Base-by-base conservation (phyloP, 1,284 basidiomycete species). In the Sphagnurus paluster region DNA sequence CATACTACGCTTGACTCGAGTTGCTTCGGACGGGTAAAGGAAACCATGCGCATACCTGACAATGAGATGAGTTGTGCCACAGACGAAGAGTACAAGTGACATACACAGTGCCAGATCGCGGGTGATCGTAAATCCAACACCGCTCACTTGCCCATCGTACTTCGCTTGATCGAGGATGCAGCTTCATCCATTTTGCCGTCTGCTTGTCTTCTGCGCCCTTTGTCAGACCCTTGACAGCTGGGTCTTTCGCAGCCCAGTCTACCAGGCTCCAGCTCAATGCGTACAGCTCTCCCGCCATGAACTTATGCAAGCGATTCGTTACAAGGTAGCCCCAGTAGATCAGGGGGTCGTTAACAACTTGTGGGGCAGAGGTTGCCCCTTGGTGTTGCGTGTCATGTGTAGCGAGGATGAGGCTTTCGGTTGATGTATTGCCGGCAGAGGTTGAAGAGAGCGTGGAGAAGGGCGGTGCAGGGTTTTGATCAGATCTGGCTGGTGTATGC, bases 61-160 rank as follows among this genome's bases (percentile, higher is more conserved):
- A 13, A 60, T 29, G 26, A 21, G 25, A 42, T n/a, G 39, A 44
- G 23, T 34, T 36, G 26, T 39, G 55, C 21, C 39, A 17, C 20
- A 52, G 13, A 43, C 17, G 39, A 14, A 36, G 25, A 39, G 29
- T n/a, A 38, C 1, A 14, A 30, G 23, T 37, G 34, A 72, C 87
- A 61, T 73, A 92, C 81, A 94, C 91, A 16, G 95, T 98, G 38
- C 89, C 87, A 2, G 90, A 84, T 42, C 93, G 87, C 0, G 96
- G 96, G 68, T 98, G 95, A 66, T 99, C 96, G 68, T 99, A 98
- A 55, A 99, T 93, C 92, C 93, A 98, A 67, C 96, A 98, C 21
- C 86, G 82, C 63, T 99, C 96, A 57, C 90, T 88, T 23, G 80
- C 78, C 93, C 93, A 98, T 43, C 92, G 80, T 29, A 99, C 82